Conservation (phyloP, 768 basidiomycete species). For the Boletus subcaerulescens region DNA sequence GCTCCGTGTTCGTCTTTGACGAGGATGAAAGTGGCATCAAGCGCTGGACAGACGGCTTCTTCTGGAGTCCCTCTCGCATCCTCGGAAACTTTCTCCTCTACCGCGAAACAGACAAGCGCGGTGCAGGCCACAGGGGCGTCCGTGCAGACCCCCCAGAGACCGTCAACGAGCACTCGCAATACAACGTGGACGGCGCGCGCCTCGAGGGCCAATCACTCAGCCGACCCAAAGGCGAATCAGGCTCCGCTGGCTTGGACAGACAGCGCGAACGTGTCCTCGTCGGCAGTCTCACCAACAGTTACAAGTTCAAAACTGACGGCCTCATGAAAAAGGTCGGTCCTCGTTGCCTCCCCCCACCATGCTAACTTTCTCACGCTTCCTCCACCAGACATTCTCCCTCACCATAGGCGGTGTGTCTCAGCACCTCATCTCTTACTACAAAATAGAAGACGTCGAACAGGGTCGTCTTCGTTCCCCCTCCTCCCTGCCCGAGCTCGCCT, state of each 20-base stretch:
- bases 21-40: conserved; percentile 97
- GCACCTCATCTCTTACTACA: conserved; percentile 94
- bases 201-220: conserved; percentile 50
- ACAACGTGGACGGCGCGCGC: conserved; percentile 33
- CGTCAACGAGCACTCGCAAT: conserved; percentile 38
- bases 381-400: conserved; percentile 80
- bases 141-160: conserved; percentile 42
- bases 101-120: conserved; percentile 87
- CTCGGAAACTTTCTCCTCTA: conserved; percentile 95
- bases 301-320: conserved; percentile 90
- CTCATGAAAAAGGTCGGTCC: conserved; percentile 92
- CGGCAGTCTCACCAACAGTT: conserved; percentile 88
- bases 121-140: conserved; percentile 56
- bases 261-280: conserved; percentile 78
- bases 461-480: conserved; percentile 88
- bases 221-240: conserved; percentile 57
- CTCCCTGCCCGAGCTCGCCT: conserved; percentile 80
- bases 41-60: conserved; percentile 96
- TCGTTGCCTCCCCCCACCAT: conserved; percentile 3
- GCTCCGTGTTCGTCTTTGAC: conserved; percentile 96
- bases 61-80: conserved; percentile 92
- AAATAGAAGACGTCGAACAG: conserved; percentile 83
- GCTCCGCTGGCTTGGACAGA: conserved; percentile 53
- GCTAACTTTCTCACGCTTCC: conserved; percentile 29
- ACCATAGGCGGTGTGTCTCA: conserved; percentile 82